Base-by-base conservation (phyloP, 129 eudicot species). In the Centrapalus pauciflorus region DNA sequence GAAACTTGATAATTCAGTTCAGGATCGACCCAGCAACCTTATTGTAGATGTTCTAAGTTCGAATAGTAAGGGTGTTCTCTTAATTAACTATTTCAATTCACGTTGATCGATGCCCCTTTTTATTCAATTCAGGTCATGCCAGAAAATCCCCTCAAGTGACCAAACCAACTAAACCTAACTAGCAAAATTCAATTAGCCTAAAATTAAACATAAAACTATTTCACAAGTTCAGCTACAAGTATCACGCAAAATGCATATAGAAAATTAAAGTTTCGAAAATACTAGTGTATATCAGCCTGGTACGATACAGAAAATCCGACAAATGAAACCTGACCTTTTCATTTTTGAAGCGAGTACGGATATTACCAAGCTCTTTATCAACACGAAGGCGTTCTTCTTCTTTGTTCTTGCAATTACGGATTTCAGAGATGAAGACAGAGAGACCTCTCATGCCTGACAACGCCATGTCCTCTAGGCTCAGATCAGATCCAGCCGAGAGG, bases 361-460 rank as follows among this genome's bases (percentile, higher is more conserved):
- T 77, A 29, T 89, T 80, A 29, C 99, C 99, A 5, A 93, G 90
- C 87, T 93, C 99, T 49, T 93, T 93, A 85, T 88, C 99, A 10
- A 93, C 96, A 30, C 99, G 89, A 54, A 86, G 80, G 46, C 99
- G 99, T 50, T 93, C 99, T 63, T 73, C 86, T 65, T 93, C 99
- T 66, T 93, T 93, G 75, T 93, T 89, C 83, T 93, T 96, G 66
- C 99, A 93, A 78, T 89, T 89, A 26, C 99, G 99, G 60, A 93
- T 69, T 79, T 93, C 99, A 55, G 96, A 88, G 32, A 93, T 89
- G 92, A 93, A 93, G 26, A 93, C 95, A 13, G 99, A 93, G 13
- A 93, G 78, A 20, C 99, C 99, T 82, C 99, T 86, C 99, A 93
- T 86, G 34, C 99, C 99, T 9, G 99, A 88, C 43, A 93, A 67